Conservation (phyloP, 495 filamentous ascomycete species). For the Penicillium pulvis region DNA sequence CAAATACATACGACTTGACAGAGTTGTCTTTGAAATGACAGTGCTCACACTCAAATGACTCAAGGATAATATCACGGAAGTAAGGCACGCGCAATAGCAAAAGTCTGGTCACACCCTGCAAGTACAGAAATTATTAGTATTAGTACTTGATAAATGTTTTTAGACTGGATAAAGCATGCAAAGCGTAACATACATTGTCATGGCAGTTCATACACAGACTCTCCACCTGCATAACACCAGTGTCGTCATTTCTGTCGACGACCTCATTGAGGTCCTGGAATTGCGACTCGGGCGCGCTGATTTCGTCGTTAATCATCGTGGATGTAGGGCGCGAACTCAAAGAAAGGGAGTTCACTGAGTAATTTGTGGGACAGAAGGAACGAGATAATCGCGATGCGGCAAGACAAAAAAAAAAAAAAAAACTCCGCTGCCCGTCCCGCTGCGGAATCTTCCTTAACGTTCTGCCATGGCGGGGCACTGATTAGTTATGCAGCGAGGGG, state of each 20-base stretch:
- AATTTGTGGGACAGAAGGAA: not conserved
- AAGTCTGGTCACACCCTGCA: slow-evolving; percentile 78
- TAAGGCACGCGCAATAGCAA: slow-evolving; percentile 89
- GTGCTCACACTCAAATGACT: slow-evolving; percentile 90
- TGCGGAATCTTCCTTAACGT: slow-evolving; percentile 4
- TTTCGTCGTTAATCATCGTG: slow-evolving; percentile 36
- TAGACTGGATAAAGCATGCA: not conserved
- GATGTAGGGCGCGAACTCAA: not conserved
- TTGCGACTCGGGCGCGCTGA: slow-evolving; percentile 27
- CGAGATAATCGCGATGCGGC: not conserved
- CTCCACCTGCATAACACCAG: slow-evolving; percentile 54
- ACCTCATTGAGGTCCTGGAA: slow-evolving; percentile 49
- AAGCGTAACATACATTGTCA: slow-evolving; percentile 65
- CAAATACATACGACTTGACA: slow-evolving; percentile 61
- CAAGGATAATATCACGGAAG: slow-evolving; percentile 95
- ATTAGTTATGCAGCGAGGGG: slow-evolving; percentile 5
- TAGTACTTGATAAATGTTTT: not conserved
- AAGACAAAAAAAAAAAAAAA: slow-evolving; percentile 11
- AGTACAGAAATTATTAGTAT: not conserved
- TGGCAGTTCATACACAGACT: slow-evolving; percentile 86
- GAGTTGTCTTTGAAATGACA: slow-evolving; percentile 89
- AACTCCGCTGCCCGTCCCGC: slow-evolving; percentile 3
- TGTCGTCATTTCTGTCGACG: slow-evolving; percentile 48
- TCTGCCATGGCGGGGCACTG: slow-evolving; percentile 10
- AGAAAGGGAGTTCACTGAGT: not conserved